A percentile compares a stretch with the other conserved stretches of the same genome.
Conservation (phyloP, 306 rosid species). For the Medicago ruthenica region DNA sequence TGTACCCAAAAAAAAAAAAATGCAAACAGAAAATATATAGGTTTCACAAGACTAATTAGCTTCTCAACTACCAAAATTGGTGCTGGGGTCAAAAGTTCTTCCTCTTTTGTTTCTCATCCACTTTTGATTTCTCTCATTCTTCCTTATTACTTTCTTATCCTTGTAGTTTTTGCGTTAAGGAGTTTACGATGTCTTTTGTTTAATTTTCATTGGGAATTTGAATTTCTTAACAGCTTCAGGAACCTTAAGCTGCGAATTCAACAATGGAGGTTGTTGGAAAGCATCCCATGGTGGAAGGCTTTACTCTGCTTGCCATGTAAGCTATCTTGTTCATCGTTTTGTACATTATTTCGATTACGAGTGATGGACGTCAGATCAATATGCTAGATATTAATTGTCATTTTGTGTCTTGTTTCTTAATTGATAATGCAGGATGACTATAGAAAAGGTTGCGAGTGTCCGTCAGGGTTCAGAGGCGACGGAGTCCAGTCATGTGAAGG, state of each 20-base stretch:
- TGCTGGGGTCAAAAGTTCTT: constrained; percentile 21
- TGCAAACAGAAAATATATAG: neutral
- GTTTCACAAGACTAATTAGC: neutral
- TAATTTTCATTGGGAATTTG: constrained; percentile 32
- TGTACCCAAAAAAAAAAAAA: neutral
- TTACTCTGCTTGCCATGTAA: constrained; percentile 87
- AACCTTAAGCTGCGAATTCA: constrained; percentile 74
- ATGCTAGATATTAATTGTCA: constrained; percentile 12
- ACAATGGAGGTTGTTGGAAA: constrained; percentile 99
- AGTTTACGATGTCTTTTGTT: neutral
- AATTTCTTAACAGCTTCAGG: constrained; percentile 71
- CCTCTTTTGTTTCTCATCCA: neutral
- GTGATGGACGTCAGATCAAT: neutral
- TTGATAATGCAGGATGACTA: constrained; percentile 65
- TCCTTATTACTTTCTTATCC: neutral
- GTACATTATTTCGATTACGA: neutral
- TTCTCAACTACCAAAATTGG: neutral
- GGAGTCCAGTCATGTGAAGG: constrained; percentile 84
- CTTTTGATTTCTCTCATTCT: neutral
- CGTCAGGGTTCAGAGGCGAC: constrained; percentile 87
- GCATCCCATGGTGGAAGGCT: constrained; percentile 53
- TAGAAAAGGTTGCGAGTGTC: constrained; percentile 82
- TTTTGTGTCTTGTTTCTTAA: constrained; percentile 5
- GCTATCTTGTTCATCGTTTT: constrained; percentile 40
- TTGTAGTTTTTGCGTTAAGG: neutral